Evolutionary conservation across 2,329 filamentous ascomycete genomes (phyloP).

Genomic region (Aureobasidium musti): DNA sequence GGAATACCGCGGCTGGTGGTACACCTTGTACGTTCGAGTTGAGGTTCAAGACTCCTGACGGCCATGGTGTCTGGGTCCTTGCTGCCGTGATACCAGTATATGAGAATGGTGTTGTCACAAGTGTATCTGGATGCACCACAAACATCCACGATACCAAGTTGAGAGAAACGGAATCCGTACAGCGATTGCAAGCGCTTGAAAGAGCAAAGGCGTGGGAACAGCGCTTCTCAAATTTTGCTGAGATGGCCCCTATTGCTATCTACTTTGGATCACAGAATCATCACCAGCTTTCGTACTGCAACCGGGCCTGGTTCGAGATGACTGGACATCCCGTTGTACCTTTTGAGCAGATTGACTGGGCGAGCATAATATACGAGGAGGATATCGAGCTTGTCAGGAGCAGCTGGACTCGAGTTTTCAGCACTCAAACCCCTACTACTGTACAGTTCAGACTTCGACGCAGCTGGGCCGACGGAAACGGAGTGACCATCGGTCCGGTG

Average conservation of each 20-base stretch:
- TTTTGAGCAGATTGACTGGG: constrained; percentile 48
- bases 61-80: constrained; percentile 32
- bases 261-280: constrained; percentile 34
- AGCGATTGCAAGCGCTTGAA: constrained; percentile 47
- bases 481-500: constrained; percentile 30
- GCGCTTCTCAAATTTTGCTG: constrained; percentile 34
- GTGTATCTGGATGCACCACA: constrained; percentile 36
- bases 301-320: constrained; percentile 54
- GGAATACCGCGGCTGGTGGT: constrained; percentile 30
- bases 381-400: constrained; percentile 41
- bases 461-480: constrained; percentile 36
- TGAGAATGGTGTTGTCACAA: constrained; percentile 31
- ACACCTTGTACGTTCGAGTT: constrained; percentile 33
- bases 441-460: constrained; percentile 45
- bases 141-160: constrained; percentile 36
- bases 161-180: constrained; percentile 42
- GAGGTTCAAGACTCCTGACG: constrained; percentile 30
- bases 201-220: constrained; percentile 44
- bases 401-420: constrained; percentile 46
- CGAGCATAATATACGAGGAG: constrained; percentile 45
- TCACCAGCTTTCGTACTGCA: constrained; percentile 38
- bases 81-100: constrained; percentile 34
- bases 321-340: constrained; percentile 46
- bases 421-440: constrained; percentile 45
- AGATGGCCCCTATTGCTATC: constrained; percentile 43